Base-by-base conservation (phyloP, 2,329 filamentous ascomycete genomes). In the Tolypocladium paradoxum region DNA sequence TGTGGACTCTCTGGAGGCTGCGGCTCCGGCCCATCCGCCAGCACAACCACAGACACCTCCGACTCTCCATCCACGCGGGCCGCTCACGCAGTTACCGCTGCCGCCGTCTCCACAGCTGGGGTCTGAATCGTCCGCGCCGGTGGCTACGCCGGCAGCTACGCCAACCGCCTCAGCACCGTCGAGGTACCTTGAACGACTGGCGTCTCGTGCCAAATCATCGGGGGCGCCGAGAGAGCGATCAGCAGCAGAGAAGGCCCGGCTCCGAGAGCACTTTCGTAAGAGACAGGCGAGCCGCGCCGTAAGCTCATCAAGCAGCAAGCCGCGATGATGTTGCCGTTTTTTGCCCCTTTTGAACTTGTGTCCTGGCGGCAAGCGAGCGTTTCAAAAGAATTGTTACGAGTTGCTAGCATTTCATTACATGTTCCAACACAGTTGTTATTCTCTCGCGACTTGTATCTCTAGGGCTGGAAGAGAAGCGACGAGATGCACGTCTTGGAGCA, bases 181-280 rank as follows among this genome's bases (percentile, higher is more conserved):
- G 33, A 58, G 51, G 16, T 50, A 47, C 11, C 43, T 31, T 11
- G 43, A 47, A 16, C 43, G 18, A 20, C 52, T 16, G 52, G 47
- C 33, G 18, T 24, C 47, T 14, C 31, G 34, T 3, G 27, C 36
- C 36, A 38, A 33, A 33, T 11, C 31, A 9, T 33, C 34, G 20
- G 16, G 31, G 14, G 14, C 14, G 33, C 54, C 53, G 16, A 51
- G 49, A 22, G 51, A 53, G 33, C 55, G 60, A 20, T 56, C 60
- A 22, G 54, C 51, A 7, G 62, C 62, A 46, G 58, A 65, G 36
- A 55, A 58, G 37, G 61, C 53, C 1, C 61, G 59, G 22, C 54
- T 68, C 31, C 55, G 59, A 20, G 62, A 64, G 34, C 60, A 64
- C 52, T 63, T 68, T 52, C 55, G 61, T 34, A 63, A 57, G 47